Base-by-base conservation (phyloP, 176 grass and related monocot species). In the Carex littledalei region DNA sequence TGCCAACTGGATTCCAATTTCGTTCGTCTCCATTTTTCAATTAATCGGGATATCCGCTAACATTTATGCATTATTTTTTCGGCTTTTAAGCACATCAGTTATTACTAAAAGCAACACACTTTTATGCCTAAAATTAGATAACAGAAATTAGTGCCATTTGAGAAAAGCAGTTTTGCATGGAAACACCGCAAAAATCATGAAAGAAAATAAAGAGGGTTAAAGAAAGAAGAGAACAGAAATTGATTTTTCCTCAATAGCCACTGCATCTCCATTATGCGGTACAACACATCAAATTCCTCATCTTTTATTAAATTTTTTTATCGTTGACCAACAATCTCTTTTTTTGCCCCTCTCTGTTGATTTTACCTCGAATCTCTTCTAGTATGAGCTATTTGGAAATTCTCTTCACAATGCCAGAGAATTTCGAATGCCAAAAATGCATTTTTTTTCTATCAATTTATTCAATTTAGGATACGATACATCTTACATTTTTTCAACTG, bases 1-100 rank as follows among this genome's bases (percentile, higher is more conserved):
- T 83, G 3, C 81, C 60, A 66, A 67, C 81, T 83, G 34, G 24
- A 68, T 68, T 26, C 61, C 81, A 21, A 67, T 65, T 31, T 83
- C 6, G 2, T 49, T 67, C 41, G 4, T 50, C 80, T 83, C 61
- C 80, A 83, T 83, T 83, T 60, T 26, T 17, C 39, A 52, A 53
- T 26, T 39, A 39, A 39, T 39, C 37, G n/a, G n/a, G n/a, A n/a
- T n/a, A n/a, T n/a, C 24, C 24, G 13, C 16, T 76, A 20, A 3
- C 11, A 26, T 76, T 73, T 53, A 6, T 52, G 10, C n/a, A 75
- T 75, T 45, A 29, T 24, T 26, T 52, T 49, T 49, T 49, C 0
- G 47, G 47, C 47, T 76, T 24, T 13, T 53, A 47, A 76, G 20
- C 47, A 52, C 43, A 53, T 54, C 47, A 76, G 47, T 45, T 20